A percentile compares a stretch with the other conserved stretches of the same genome.
These are phyloP conservation scores for Bipolaris oryzae DNA, from an alignment of 2,329 filamentous ascomycete genomes.

Conservation along the genomic window DNA sequence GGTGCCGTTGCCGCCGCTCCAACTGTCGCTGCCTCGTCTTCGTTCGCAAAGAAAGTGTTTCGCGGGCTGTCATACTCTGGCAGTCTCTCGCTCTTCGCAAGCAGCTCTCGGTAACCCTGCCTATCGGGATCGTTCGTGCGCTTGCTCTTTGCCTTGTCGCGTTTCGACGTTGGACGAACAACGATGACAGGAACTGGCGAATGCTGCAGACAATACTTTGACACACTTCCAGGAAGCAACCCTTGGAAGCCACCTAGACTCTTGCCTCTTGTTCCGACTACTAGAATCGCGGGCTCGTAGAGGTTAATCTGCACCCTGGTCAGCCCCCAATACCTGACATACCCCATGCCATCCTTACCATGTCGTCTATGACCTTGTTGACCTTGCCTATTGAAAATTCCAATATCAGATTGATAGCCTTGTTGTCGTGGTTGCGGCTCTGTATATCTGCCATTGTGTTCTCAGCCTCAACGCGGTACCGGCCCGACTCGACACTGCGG, in stretches of 20 bases:
- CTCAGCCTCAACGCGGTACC: slow-evolving; percentile 78
- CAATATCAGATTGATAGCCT: slow-evolving; percentile 81
- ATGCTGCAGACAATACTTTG: slow-evolving; percentile 93
- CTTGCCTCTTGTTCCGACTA: slow-evolving; percentile 86
- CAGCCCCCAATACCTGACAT: neutral
- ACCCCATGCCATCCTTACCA: slow-evolving; percentile 64
- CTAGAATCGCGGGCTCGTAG: slow-evolving; percentile 87
- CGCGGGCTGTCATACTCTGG: slow-evolving; percentile 57
- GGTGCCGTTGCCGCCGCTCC: slow-evolving; percentile 58
- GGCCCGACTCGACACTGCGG: slow-evolving; percentile 65
- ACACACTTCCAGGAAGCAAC: slow-evolving; percentile 84
- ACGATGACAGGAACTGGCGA: slow-evolving; percentile 93
- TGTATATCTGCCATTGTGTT: slow-evolving; percentile 77
- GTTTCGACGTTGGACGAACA: slow-evolving; percentile 83
- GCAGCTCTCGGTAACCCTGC: slow-evolving; percentile 77
- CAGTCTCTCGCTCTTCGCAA: slow-evolving; percentile 68
- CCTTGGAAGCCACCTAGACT: slow-evolving; percentile 86
- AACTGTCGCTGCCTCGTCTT: slow-evolving; percentile 55
- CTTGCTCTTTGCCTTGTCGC: slow-evolving; percentile 88
- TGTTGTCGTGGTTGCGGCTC: slow-evolving; percentile 78
- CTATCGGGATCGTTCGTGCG: slow-evolving; percentile 76
- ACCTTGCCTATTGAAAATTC: slow-evolving; percentile 90
- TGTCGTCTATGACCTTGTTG: slow-evolving; percentile 85
- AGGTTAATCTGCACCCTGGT: slow-evolving; percentile 72
- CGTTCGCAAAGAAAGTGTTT: slow-evolving; percentile 51